phyloP scores from a whole-genome alignment of 192 early-diverging fungal species.

The Mortierella hygrophila region DNA sequence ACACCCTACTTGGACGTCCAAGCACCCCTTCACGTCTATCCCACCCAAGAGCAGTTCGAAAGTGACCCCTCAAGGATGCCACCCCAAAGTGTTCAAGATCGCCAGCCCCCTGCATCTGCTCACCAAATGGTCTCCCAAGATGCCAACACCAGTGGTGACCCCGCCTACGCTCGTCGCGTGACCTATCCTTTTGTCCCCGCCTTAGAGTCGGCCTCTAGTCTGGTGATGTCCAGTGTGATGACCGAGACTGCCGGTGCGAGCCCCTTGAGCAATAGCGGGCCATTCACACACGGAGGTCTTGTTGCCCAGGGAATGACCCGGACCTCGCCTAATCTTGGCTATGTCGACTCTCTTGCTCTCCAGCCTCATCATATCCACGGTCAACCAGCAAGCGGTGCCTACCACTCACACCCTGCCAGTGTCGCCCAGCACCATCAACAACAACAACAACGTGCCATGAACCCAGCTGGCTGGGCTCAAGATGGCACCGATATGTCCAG shows the following conservation, averaged over 20 bases:
- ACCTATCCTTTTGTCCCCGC: conserved; percentile 44
- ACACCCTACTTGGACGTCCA: conserved; percentile 40
- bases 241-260: conserved; percentile 36
- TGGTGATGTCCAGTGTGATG: conserved; percentile 35
- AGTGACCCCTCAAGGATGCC: conserved; percentile 22
- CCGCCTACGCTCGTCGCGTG: conserved; percentile 28
- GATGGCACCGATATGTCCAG: conserved; percentile 33
- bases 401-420: conserved; percentile 11
- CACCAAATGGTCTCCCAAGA: conserved; percentile 28
- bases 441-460: conserved; percentile 7
- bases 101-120: conserved; percentile 2
- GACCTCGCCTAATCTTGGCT: conserved; percentile 13
- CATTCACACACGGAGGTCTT: conserved; percentile 25
- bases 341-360: conserved; percentile 31
- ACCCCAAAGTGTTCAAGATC: conserved; percentile 14
- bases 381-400: background rate
- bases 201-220: conserved; percentile 20
- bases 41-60: conserved; percentile 30
- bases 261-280: conserved; percentile 15
- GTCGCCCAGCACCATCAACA: conserved; percentile 11
- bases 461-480: conserved; percentile 27
- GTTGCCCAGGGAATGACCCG: conserved; percentile 35
- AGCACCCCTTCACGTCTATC: conserved; percentile 25
- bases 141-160: background rate
- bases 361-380: conserved; percentile 18